Base-by-base conservation (phyloP, 2,329 filamentous ascomycete species). In the Ramularia endophylla region DNA sequence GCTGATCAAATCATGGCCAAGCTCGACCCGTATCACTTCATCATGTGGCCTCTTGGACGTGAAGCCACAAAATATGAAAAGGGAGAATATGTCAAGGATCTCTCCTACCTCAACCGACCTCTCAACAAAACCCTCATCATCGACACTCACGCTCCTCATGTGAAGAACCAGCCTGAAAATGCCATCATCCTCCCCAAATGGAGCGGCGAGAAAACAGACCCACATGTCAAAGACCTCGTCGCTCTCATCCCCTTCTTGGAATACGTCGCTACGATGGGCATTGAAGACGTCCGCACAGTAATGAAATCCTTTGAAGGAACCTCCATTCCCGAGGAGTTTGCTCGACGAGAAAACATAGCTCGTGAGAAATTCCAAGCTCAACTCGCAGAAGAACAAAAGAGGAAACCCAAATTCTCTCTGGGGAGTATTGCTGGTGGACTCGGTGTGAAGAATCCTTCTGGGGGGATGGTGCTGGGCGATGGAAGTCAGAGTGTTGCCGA, bases 61-160 rank as follows among this genome's bases (percentile, higher is more conserved):
- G 92, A 98, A 66, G 92, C 90, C n/a, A 97, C 92, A 46, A 86
- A 89, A 58, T 98, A 95, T 64, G 85, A 95, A 67, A 85, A 94
- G 51, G 92, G 92, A 51, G 86, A 95, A 67, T 89, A 97, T 59
- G 78, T 98, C 67, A 98, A 98, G 87, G 92, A 98, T 62, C 80
- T 98, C n/a, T 88, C 88, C 2, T 97, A 95, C 68, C 80, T 98
- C 36, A 98, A 98, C 72, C 86, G 92, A 44, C 88, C 95, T 59
- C 77, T 95, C 25, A 92, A 85, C 52, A 97, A 97, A 70, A 87
- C 94, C 36, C 87, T 98, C 62, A 81, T 98, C 55, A 77, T 98
- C 58, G 92, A 98, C 64, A 95, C 87, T 35, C 82, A 94, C 51
- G 69, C 83, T 28, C 71, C 78, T 29, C 87, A 95, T 58, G 86